Evolutionary conservation across 2,329 filamentous ascomycete genomes (phyloP), one percentile per base, ranked within the genome.

Genomic region (Nectriaceae sp.): DNA sequence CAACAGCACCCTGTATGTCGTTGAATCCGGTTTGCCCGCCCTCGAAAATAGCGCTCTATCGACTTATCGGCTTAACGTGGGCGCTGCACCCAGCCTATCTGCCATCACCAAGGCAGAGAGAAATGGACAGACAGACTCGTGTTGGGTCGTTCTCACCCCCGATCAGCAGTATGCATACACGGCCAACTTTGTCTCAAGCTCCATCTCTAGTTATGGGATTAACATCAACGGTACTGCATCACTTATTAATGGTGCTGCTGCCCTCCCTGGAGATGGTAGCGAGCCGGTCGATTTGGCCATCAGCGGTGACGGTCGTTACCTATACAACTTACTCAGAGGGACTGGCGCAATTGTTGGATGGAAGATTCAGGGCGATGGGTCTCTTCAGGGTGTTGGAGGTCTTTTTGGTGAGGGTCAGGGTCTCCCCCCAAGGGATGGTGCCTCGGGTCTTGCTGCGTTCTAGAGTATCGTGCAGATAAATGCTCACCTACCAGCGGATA

Each of bases 261-360:
- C 55, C 4, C 36, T 53, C 18, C 47, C 55, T 11, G 55, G 55
- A 10, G 45, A 55, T 11, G 47, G 39, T 11, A 50, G 40, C 21
- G 40, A 56, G 42, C 55, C 55, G 5, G 55, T 58, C 4, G 55
- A 58, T 19, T 40, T 58, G 24, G 55, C 46, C 2, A 40, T 58
- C 6, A 58, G 55, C 51, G 40, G 41, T 16, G 55, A 58, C 31
- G 55, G 55, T 2, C 36, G 31, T 24, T 58, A 47, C 29, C 40
- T 58, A 19, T 58, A 58, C 44, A 58, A 58, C 44, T 40, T 58
- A 13, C 54, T 57, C 19, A 52, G 55, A n/a, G 54, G 55, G n/a
- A 21, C 40, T 11, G 54, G 55, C 3, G 55, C 54, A 16, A 49
- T 58, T 44, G 49, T 45, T 10, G 55, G 42, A 11, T 58, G 43